phyloP scores from a whole-genome alignment of 768 basidiomycete genomes.

The Lactarius quietus region DNA sequence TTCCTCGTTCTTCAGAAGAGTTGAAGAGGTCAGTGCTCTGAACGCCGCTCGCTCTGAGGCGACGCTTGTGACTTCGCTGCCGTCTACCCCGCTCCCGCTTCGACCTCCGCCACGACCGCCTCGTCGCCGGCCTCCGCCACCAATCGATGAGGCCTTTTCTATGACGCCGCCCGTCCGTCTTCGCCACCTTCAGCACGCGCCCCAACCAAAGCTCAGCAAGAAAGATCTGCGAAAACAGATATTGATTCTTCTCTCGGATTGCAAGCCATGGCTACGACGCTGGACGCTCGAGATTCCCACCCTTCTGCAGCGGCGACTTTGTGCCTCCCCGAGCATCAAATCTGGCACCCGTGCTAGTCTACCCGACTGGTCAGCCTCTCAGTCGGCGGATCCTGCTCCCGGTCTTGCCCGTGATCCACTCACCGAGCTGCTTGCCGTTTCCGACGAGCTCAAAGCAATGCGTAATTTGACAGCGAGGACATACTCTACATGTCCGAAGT shows the following conservation, averaged over 20 bases:
- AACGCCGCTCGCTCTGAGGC: background rate
- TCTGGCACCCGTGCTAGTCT: background rate
- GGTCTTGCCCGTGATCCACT: slow-evolving; percentile 9
- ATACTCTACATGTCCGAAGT: slow-evolving; percentile 19
- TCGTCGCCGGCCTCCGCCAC: slow-evolving; percentile 11
- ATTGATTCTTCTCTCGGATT: slow-evolving; percentile 11
- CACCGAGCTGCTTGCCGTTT: slow-evolving; percentile 19
- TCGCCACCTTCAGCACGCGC: background rate
- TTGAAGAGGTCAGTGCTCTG: slow-evolving; percentile 14
- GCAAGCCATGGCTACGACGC: slow-evolving; percentile 1
- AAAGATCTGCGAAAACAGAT: background rate
- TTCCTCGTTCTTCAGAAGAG: slow-evolving; percentile 20
- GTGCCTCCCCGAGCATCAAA: slow-evolving; percentile 22
- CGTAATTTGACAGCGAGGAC: slow-evolving; percentile 19
- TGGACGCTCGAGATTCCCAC: slow-evolving; percentile 6
- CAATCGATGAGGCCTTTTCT: background rate
- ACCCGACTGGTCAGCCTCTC: background rate
- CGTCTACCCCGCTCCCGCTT: background rate
- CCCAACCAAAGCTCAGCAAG: slow-evolving; percentile 1
- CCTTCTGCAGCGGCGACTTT: background rate
- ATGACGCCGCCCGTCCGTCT: background rate
- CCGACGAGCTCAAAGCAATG: slow-evolving; percentile 22
- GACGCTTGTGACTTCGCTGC: background rate
- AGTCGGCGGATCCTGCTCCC: background rate
- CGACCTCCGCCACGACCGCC: slow-evolving; percentile 4